Percentiles rank a stretch among this genome's conserved stretches.
These are phyloP conservation scores for Tolypocladium sp. DNA, from an alignment of 2,329 filamentous ascomycete genomes.

Conservation along the genomic window DNA sequence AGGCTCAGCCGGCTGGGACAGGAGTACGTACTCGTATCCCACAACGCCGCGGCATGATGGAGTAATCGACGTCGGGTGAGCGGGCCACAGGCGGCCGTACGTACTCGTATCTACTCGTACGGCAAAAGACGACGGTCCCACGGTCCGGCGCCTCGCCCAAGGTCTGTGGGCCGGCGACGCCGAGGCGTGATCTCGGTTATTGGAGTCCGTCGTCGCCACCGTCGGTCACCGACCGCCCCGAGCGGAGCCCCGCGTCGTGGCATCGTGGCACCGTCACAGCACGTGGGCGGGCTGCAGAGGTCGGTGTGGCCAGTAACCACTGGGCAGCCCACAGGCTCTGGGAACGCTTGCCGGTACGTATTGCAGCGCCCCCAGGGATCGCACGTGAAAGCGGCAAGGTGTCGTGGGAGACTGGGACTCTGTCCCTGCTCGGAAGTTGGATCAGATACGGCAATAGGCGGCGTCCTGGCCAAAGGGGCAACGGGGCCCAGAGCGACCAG, in stretches of 20 bases:
- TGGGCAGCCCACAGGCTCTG: background rate
- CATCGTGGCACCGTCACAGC: background rate
- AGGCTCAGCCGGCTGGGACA: background rate
- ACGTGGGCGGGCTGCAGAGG: background rate
- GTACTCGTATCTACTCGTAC: background rate
- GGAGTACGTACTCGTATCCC: too few relatives aligned
- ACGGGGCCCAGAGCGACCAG: background rate
- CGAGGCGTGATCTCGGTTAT: background rate
- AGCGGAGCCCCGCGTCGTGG: slow-evolving; percentile 3
- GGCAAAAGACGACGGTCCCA: background rate
- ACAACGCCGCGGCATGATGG: background rate
- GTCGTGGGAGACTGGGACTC: background rate
- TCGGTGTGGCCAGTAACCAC: background rate
- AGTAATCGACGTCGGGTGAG: background rate
- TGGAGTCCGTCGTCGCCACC: background rate
- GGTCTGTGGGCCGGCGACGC: background rate
- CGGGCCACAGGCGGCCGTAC: too few relatives aligned
- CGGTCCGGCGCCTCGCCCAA: background rate
- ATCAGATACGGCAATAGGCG: background rate
- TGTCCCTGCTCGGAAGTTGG: background rate
- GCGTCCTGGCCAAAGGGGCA: background rate
- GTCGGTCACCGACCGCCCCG: slow-evolving; percentile 3
- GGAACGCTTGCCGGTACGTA: background rate
- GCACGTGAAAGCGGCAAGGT: background rate
- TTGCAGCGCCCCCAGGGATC: background rate